Evolutionary conservation across 768 basidiomycete species (phyloP), one percentile per base, ranked within the genome.

Genomic region (Boletus reticulatus): DNA sequence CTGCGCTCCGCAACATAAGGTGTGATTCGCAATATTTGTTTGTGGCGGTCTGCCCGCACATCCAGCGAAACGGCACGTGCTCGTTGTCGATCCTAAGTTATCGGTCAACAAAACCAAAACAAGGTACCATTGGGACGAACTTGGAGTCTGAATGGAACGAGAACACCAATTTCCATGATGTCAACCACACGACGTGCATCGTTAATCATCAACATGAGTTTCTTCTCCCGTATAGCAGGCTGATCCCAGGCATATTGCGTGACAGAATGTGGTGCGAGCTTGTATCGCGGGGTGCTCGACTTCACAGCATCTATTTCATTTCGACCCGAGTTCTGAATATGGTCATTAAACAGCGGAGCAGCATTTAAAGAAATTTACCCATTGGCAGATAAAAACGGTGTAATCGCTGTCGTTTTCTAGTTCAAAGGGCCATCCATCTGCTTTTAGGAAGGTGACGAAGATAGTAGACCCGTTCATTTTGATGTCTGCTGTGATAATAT

Each of bases 81-180:
- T 31, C 81, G 79, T 66, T 84, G 78, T 38, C 80, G 75, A 54
- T 78, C 76, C 85, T 87, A 54, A 2, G 45, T 14, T 47, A 5
- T 24, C 20, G n/a, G 6, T 62, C 27, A 58, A 48, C 24, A 31
- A 47, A 48, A 31, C 16, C 19, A 46, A 53, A 32, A 49, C 19
- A 38, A 34, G 11, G 29, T 34, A 43, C 13, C 11, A 22, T 19
- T 0, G 17, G 24, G 47, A 75, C 84, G 56, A 61, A 92, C 92
- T 44, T 76, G 75, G 67, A 96, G 92, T 68, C 83, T 92, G 79
- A 95, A 95, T 2, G 97, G 97, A 13, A 91, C 72, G 7, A 96
- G 80, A 60, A 89, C 83, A 27, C 97, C 97, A 20, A 99, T 98
- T 71, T 98, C 97, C 86, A 96, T 87, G 57, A 96, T 87, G 67